Evolutionary conservation across 345 rosid species (phyloP), one percentile per base, ranked within the genome.

Genomic region (Populus pruinosa): DNA sequence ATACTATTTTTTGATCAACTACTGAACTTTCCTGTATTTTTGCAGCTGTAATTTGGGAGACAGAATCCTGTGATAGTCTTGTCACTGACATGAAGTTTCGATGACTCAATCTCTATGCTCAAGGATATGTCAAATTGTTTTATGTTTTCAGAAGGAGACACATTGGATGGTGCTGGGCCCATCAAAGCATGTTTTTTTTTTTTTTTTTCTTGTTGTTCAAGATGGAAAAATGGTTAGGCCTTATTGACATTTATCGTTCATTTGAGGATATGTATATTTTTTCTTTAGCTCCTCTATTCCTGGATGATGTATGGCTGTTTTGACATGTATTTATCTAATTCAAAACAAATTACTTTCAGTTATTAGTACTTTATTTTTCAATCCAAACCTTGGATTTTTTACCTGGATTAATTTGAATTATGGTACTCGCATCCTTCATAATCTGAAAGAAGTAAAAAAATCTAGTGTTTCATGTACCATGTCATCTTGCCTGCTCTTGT

Each of bases 361-460:
- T 79, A 27, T 75, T 75, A 41, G 64, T 83, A 64, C 77, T 72
- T 75, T 77, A n/a, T 75, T 63, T 81, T 73, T 83, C 77, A 65
- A 80, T 56, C 70, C 74, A 77, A 74, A 68, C 73, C 72, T 68
- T 71, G 78, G 82, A 71, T 77, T 80, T 80, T 86, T 79, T 71
- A 83, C 86, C 83, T 79, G 85, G 80, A 72, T 73, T 72, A 77
- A 66, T 84, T 82, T 86, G 83, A 82, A 85, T 76, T 82, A 71
- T 76, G 84, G 81, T 85, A 71, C 85, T 43, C 11, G 70, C 63
- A 27, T 75, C 55, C 80, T 71, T 47, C 80, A 65, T 77, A 81
- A 56, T 81, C 78, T 79, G 74, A 76, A 73, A 83, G 75, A 74
- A 78, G 75, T 77, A 75, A 69, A n/a, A 65, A 79, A 72, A 79